Conservation (phyloP, 2,329 filamentous ascomycete genomes). For the Fusarium penzigii region DNA sequence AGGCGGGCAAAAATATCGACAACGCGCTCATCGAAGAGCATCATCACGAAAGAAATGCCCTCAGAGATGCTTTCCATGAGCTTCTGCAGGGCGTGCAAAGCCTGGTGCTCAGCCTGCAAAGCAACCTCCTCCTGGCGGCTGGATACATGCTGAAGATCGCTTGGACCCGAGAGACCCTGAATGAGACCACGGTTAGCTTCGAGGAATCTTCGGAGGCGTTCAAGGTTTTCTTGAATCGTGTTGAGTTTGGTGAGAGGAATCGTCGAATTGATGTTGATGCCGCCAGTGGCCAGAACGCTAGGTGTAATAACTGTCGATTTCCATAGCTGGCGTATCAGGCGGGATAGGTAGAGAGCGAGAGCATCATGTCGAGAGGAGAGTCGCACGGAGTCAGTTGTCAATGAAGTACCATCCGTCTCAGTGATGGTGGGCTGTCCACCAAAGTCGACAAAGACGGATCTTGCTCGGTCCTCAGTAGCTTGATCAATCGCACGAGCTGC, state of each 20-base stretch:
- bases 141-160: slow-evolving; percentile 74
- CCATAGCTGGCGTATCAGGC: slow-evolving; percentile 89
- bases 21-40: slow-evolving; percentile 91
- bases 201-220: slow-evolving; percentile 78
- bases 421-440: slow-evolving; percentile 85
- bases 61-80: slow-evolving; percentile 91
- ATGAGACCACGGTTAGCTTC: slow-evolving; percentile 88
- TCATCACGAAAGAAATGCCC: slow-evolving; percentile 92
- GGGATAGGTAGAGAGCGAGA: slow-evolving; percentile 81
- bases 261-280: slow-evolving; percentile 65
- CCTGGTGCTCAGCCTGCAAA: slow-evolving; percentile 90
- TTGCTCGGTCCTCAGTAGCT: slow-evolving; percentile 80
- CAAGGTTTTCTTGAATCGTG: slow-evolving; percentile 76
- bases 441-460: slow-evolving; percentile 87
- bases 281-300: slow-evolving; percentile 53
- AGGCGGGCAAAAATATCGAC: slow-evolving; percentile 82
- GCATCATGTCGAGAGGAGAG: slow-evolving; percentile 90
- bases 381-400: slow-evolving; percentile 78
- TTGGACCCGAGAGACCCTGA: slow-evolving; percentile 88
- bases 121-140: slow-evolving; percentile 90
- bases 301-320: slow-evolving; percentile 70
- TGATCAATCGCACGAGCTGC: slow-evolving; percentile 80
- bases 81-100: slow-evolving; percentile 80
- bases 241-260: slow-evolving; percentile 69
- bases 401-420: slow-evolving; percentile 70